Evolutionary conservation across 169 alveolate species (phyloP), one percentile per base, ranked within the genome.

Genomic region (Plasmodium coatneyi): DNA sequence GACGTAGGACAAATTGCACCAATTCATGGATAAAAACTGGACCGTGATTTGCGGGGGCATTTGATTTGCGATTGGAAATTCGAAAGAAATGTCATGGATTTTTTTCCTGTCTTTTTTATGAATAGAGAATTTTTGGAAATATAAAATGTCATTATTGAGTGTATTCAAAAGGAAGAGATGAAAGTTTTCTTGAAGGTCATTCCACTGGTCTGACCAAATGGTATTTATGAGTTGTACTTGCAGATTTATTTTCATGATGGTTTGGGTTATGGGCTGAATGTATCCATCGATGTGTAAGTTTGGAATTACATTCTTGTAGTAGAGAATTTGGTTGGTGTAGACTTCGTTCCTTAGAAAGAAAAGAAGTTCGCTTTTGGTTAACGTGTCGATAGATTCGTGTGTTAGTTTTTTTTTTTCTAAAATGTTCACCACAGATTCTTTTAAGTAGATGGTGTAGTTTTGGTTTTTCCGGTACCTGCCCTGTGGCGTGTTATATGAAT

Each of bases 151-250:
- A 72, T 95, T 95, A 79, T 96, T 98, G 72, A 98, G 96, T 72
- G 98, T 98, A 12, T 98, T 98, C 36, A 97, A 94, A 28, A 98
- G 91, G 98, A 98, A 97, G 60, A 98, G 97, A 34, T 90, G 70
- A 83, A 92, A 92, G 49, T 92, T 78, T 92, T 94, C 97, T 71
- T 84, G 70, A 52, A 41, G 32, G 66, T 52, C 79, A 76, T 86
- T 86, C 93, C 93, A 86, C 16, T 86, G 93, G 30, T 86, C 93
- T 9, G 93, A 86, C 93, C 93, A 86, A 25, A 86, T 86, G 34
- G 84, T 70, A 86, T 86, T 86, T 41, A 14, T 56, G 32, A 86
- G 72, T 22, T 86, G 76, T n/a, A 86, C 93, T 30, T 86, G 79
- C 10, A 86, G 71, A 56, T 86, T 86, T 52, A 86, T 86, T 86